Conservation (phyloP, 805 yeast species). For the Schwanniomyces occidentalis region DNA sequence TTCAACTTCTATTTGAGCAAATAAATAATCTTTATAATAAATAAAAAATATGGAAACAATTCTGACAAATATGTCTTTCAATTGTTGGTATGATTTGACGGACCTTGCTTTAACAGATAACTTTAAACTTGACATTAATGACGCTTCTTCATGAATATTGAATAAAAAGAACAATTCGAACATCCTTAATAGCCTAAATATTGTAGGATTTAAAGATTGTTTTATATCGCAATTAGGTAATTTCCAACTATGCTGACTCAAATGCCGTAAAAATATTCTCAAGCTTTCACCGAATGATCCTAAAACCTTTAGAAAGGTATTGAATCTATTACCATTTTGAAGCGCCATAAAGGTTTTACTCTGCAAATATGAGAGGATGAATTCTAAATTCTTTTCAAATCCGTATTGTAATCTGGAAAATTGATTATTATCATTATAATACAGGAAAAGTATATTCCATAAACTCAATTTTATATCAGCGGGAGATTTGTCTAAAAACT, state of each 20-base stretch:
- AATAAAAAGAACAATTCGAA: conserved; percentile 50
- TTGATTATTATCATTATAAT: conserved; percentile 38
- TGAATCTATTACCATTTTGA: conserved; percentile 34
- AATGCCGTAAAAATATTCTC: conserved; percentile 29
- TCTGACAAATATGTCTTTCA: conserved; percentile 48
- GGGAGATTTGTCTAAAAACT: conserved; percentile 63
- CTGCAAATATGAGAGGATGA: conserved; percentile 40
- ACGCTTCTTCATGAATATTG: conserved; percentile 53
- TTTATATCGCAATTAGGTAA: conserved; percentile 8
- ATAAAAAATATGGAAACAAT: conserved; percentile 37
- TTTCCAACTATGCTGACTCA: conserved; percentile 35
- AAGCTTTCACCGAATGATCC: conserved; percentile 57
- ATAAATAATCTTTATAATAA: conserved; percentile 28
- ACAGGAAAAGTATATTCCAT: conserved; percentile 71
- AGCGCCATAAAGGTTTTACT: conserved; percentile 16
- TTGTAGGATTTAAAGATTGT: conserved; percentile 7
- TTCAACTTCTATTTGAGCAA: background rate
- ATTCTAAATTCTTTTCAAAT: conserved; percentile 50
- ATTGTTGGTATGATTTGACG: conserved; percentile 38
- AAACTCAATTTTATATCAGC: conserved; percentile 66
- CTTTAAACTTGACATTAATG: conserved; percentile 34
- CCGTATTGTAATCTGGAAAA: conserved; percentile 44
- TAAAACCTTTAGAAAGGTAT: conserved; percentile 48
- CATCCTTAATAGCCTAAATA: conserved; percentile 25
- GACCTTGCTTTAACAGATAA: conserved; percentile 47